phyloP scores from a whole-genome alignment of 1,139 yeast species.

The Pichia sp. region DNA sequence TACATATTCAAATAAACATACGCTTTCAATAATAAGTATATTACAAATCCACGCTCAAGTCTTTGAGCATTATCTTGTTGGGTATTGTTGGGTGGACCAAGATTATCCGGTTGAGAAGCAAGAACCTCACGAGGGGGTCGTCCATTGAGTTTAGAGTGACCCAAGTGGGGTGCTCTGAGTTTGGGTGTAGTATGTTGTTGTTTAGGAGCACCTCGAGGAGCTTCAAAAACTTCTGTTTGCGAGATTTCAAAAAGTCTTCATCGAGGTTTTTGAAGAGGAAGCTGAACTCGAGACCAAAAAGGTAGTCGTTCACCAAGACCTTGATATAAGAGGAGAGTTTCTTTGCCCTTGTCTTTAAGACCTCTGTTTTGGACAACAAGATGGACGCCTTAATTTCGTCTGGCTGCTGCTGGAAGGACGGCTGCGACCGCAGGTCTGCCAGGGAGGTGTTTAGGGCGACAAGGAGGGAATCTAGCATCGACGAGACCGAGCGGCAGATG shows the following conservation, averaged over 20 bases:
- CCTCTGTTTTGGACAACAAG: constrained; percentile 8
- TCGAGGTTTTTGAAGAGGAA: constrained; percentile 4
- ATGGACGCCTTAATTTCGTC: not conserved
- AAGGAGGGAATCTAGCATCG: not conserved
- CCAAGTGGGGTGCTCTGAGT: constrained; percentile 3
- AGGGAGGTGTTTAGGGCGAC: not conserved
- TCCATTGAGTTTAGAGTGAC: constrained; percentile 23
- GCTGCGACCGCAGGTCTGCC: not conserved
- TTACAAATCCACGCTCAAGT: constrained; percentile 14
- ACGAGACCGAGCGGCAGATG: not conserved
- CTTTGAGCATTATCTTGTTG: constrained; percentile 25
- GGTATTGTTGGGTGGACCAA: constrained; percentile 25
- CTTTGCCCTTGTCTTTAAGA: constrained; percentile 14
- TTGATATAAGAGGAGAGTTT: constrained; percentile 22
- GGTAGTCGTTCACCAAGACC: constrained; percentile 26
- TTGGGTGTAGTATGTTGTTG: constrained; percentile 20
- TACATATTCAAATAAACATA: not conserved
- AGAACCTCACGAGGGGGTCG: constrained; percentile 31
- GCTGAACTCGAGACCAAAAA: constrained; percentile 23
- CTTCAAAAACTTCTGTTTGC: constrained; percentile 23
- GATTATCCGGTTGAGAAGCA: constrained; percentile 28
- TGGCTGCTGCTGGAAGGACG: not conserved
- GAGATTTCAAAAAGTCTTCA: constrained; percentile 18
- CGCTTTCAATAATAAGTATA: not conserved
- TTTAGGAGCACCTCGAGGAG: constrained; percentile 30